Evolutionary conservation across 805 yeast species (phyloP).

Genomic region (Cyberlindnera maclurae): DNA sequence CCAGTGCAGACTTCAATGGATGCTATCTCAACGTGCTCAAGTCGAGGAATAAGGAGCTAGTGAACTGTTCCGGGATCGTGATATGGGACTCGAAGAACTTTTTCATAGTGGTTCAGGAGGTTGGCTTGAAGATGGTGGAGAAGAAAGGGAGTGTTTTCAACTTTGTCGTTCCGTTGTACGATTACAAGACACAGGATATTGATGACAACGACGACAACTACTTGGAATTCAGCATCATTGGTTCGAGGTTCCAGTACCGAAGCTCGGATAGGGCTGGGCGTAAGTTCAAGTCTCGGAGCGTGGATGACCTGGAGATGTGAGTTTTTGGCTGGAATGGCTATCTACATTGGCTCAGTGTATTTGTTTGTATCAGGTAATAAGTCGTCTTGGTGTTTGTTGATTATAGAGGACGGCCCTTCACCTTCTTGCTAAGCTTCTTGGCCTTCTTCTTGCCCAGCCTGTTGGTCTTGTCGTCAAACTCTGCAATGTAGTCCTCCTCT

Average conservation of each 20-base stretch:
- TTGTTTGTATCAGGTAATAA: no score
- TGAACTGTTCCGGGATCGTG: slow-evolving; percentile 69
- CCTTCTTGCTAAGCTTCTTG: slow-evolving; percentile 9
- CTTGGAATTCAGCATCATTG: slow-evolving; percentile 60
- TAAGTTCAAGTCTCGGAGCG: slow-evolving; percentile 77
- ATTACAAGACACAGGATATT: slow-evolving; percentile 9
- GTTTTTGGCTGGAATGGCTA: no score
- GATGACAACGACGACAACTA: slow-evolving; percentile 29
- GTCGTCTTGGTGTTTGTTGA: no score
- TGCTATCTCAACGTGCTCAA: slow-evolving; percentile 53
- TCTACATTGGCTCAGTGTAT: no score
- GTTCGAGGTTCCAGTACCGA: slow-evolving; percentile 70
- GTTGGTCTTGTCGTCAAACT: slow-evolving; percentile 13
- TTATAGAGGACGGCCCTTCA: background rate
- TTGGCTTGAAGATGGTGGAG: slow-evolving; percentile 60
- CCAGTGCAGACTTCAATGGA: slow-evolving; percentile 80
- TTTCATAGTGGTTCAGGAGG: slow-evolving; percentile 54
- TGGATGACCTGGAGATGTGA: slow-evolving; percentile 40
- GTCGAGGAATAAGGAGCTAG: slow-evolving; percentile 46
- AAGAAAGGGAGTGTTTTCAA: slow-evolving; percentile 63
- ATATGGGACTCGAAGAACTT: slow-evolving; percentile 77
- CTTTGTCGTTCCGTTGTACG: slow-evolving; percentile 35
- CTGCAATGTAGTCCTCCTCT: slow-evolving; percentile 4
- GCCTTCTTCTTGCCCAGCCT: slow-evolving; percentile 17
- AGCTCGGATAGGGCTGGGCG: slow-evolving; percentile 76